Percentiles rank a stretch among this genome's conserved stretches.
These are phyloP conservation scores for Fusarium nisikadoi DNA, from an alignment of 2,329 filamentous ascomycete genomes.

Conservation along the genomic window DNA sequence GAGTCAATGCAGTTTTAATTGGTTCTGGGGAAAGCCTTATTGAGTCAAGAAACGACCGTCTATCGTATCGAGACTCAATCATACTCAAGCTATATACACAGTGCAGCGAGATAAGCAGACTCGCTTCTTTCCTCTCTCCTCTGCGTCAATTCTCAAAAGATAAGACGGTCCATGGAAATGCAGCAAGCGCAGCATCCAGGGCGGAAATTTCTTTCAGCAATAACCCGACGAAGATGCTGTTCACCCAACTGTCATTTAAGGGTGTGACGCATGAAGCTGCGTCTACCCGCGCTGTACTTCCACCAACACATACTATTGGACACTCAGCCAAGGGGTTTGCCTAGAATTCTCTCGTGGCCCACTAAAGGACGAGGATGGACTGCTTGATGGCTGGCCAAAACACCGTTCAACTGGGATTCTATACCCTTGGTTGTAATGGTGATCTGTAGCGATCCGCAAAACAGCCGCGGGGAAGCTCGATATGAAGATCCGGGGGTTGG, in stretches of 20 bases:
- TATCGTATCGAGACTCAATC: slow-evolving; percentile 12
- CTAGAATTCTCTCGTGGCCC: slow-evolving; percentile 22
- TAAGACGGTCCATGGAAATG: slow-evolving; percentile 10
- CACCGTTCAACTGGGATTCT: slow-evolving; percentile 23
- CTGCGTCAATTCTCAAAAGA: slow-evolving; percentile 9
- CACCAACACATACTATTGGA: slow-evolving; percentile 34
- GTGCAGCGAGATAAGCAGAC: slow-evolving; percentile 9
- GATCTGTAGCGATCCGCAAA: slow-evolving; percentile 30
- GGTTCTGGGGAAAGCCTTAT: slow-evolving; percentile 24
- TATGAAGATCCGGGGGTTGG: slow-evolving; percentile 28
- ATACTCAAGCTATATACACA: slow-evolving; percentile 1
- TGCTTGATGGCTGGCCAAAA: slow-evolving; percentile 19
- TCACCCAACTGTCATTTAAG: slow-evolving; percentile 42
- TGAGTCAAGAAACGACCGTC: slow-evolving; percentile 15
- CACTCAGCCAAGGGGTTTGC: slow-evolving; percentile 12
- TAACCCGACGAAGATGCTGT: slow-evolving; percentile 37
- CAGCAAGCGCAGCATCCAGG: slow-evolving; percentile 24
- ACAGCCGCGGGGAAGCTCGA: slow-evolving; percentile 18
- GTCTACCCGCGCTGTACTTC: slow-evolving; percentile 21
- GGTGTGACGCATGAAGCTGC: slow-evolving; percentile 31
- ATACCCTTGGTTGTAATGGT: slow-evolving; percentile 7
- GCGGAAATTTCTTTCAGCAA: slow-evolving; percentile 40
- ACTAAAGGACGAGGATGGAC: slow-evolving; percentile 13
- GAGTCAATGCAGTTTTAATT: slow-evolving; percentile 36
- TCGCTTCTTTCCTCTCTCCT: slow-evolving; percentile 16